phyloP scores from a whole-genome alignment of 805 yeast genomes.

The Candida rishiriensis region DNA sequence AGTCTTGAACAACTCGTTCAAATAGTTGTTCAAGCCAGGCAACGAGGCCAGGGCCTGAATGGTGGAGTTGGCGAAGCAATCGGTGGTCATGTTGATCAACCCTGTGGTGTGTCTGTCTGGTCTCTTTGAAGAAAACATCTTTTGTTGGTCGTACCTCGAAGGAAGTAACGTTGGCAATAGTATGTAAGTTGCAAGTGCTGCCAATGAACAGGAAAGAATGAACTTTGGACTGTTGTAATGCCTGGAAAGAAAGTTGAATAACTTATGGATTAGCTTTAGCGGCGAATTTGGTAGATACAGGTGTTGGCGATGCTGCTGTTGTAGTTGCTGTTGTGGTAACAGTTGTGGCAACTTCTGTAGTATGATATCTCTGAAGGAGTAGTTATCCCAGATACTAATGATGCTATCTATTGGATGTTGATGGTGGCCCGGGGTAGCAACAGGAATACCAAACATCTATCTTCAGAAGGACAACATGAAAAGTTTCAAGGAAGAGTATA shows the following conservation, averaged over 20 bases:
- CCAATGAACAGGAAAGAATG: slow-evolving; percentile 1
- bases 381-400: background rate
- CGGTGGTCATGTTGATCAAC: slow-evolving; percentile 73
- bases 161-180: slow-evolving; percentile 16
- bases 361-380: background rate
- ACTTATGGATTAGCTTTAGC: background rate
- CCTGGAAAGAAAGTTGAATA: background rate
- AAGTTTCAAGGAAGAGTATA: no score
- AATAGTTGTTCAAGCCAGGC: slow-evolving; percentile 54
- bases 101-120: slow-evolving; percentile 80
- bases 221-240: slow-evolving; percentile 1
- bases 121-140: slow-evolving; percentile 34
- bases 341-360: no score
- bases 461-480: no score
- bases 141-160: background rate
- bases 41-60: slow-evolving; percentile 72
- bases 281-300: background rate
- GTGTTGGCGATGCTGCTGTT: background rate
- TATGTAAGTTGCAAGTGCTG: slow-evolving; percentile 10
- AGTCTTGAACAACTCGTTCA: slow-evolving; percentile 37
- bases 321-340: no score
- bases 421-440: background rate
- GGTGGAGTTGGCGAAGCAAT: slow-evolving; percentile 89
- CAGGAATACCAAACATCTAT: no score
- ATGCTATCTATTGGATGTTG: background rate